Evolutionary conservation across 2,329 filamentous ascomycete genomes (phyloP).

Genomic region (Microsporum audouinii): DNA sequence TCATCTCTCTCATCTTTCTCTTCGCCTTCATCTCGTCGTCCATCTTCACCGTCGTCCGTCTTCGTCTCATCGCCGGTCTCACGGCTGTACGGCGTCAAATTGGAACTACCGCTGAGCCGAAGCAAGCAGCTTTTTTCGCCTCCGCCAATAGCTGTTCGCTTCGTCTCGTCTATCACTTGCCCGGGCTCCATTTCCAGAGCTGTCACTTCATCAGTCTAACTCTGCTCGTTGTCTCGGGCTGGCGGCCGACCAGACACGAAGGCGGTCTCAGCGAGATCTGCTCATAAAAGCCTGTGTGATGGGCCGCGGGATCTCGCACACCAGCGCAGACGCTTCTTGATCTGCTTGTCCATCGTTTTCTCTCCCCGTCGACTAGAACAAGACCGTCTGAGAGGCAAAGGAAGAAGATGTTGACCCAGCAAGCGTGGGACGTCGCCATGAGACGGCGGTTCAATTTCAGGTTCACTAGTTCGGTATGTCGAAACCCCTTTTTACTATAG

Average conservation of each 20-base stretch:
- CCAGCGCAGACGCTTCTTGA: not conserved
- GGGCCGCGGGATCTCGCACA: too few species aligned
- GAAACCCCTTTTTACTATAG: not conserved
- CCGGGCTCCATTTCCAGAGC: not conserved
- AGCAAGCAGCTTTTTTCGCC: not conserved
- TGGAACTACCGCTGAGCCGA: not conserved
- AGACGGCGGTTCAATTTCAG: conserved; percentile 1
- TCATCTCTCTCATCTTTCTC: not conserved
- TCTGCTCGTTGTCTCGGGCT: too few species aligned
- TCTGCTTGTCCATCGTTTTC: not conserved
- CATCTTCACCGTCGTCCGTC: not conserved
- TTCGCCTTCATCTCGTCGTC: not conserved
- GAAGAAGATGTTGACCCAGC: not conserved
- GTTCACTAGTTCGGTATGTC: not conserved
- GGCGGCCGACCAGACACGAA: too few species aligned
- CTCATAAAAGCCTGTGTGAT: too few species aligned
- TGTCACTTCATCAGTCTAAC: too few species aligned
- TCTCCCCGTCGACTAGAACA: not conserved
- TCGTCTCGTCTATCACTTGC: not conserved
- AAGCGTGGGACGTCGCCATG: conserved; percentile 4
- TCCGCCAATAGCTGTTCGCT: not conserved
- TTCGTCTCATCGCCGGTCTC: not conserved
- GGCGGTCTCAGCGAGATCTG: too few species aligned
- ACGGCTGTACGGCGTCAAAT: not conserved
- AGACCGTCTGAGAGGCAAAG: not conserved